Base-by-base conservation (phyloP, 2,329 filamentous ascomycete genomes). In the Penicillium sp. region DNA sequence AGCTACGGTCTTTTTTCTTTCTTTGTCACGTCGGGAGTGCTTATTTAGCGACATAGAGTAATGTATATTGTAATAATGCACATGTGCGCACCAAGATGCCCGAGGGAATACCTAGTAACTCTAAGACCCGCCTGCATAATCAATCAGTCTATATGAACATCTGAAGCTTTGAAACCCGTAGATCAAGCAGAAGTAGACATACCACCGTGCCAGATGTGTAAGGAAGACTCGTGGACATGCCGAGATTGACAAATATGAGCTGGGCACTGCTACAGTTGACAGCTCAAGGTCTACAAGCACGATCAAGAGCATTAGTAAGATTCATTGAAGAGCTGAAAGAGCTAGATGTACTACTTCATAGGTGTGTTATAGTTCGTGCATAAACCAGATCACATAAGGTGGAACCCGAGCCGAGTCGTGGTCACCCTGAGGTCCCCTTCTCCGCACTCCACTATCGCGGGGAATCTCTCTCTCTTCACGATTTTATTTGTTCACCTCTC, bases 381-480 rank as follows among this genome's bases (percentile, higher is more conserved):
- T 39, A 19, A 37, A 37, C 5, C n/a, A 19, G n/a, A 39, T 19
- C 11, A 39, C 16, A 39, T 19, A 39, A 39, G 35, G 35, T 39
- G 35, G 35, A 16, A 33, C 13, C 31, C 13, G 31, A 33, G 31
- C 31, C 31, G 31, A 39, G 35, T 39, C 16, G 6, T n/a, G n/a
- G 19, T 14, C 19, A 42, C 39, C 39, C 39, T 42, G 39, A 19
- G 19, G 19, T 19, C 13, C 31, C n/a, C 19, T 50, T 50, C 48
- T 50, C 48, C 48, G 48, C 48, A 50, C 48, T 50, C 48, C 48
- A 50, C 48, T 39, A n/a, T 26, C 48, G 48, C 33, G 48, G 48
- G 48, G 48, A 42, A 14, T 42, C 39, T 13, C 19, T 42, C n/a
- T 10, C 21, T 23, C 23, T 16, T 27, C n/a, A 42, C 23, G 21